Evolutionary conservation across 108 stramenopile species (phyloP).

Genomic region (Nitzschia putrida): DNA sequence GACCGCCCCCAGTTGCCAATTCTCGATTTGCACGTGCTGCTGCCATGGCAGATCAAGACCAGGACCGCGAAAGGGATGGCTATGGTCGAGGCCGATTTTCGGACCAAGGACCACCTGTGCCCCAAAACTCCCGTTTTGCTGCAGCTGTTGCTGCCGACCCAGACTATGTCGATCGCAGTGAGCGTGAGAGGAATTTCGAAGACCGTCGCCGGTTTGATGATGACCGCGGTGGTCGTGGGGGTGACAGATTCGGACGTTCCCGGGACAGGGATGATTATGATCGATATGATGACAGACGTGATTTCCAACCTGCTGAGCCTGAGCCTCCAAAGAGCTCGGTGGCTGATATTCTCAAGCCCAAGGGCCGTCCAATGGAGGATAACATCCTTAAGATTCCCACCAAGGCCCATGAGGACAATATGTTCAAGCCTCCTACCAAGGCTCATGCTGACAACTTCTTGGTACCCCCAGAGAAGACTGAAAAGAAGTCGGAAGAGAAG

Average conservation of each 20-base stretch:
- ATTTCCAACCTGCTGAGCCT: slow-evolving; percentile 5
- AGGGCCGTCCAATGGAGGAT: slow-evolving; percentile 42
- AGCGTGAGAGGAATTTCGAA: slow-evolving; percentile 14
- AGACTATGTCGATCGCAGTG: slow-evolving; percentile 37
- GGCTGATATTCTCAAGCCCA: slow-evolving; percentile 40
- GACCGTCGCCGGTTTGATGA: slow-evolving; percentile 25
- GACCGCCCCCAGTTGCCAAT: slow-evolving; percentile 67
- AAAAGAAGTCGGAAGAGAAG: slow-evolving; percentile 44
- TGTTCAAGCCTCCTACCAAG: slow-evolving; percentile 38
- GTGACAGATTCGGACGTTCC: slow-evolving; percentile 37
- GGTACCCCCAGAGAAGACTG: slow-evolving; percentile 41
- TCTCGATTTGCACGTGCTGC: slow-evolving; percentile 72
- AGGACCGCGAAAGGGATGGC: slow-evolving; percentile 36
- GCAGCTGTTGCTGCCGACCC: slow-evolving; percentile 49
- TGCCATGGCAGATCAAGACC: slow-evolving; percentile 33
- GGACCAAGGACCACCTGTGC: slow-evolving; percentile 53
- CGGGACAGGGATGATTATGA: slow-evolving; percentile 41
- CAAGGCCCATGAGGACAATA: slow-evolving; percentile 49
- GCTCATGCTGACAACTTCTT: slow-evolving; percentile 17
- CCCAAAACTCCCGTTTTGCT: slow-evolving; percentile 66
- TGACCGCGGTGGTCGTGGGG: slow-evolving; percentile 31
- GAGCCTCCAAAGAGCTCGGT: slow-evolving; percentile 33
- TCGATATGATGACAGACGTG: slow-evolving; percentile 35
- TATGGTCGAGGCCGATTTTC: slow-evolving; percentile 14
- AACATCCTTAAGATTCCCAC: slow-evolving; percentile 48